A percentile compares a stretch with the other conserved stretches of the same genome.
Conservation (phyloP, 1,284 basidiomycete genomes). For the Xerocomus nothofagi region DNA sequence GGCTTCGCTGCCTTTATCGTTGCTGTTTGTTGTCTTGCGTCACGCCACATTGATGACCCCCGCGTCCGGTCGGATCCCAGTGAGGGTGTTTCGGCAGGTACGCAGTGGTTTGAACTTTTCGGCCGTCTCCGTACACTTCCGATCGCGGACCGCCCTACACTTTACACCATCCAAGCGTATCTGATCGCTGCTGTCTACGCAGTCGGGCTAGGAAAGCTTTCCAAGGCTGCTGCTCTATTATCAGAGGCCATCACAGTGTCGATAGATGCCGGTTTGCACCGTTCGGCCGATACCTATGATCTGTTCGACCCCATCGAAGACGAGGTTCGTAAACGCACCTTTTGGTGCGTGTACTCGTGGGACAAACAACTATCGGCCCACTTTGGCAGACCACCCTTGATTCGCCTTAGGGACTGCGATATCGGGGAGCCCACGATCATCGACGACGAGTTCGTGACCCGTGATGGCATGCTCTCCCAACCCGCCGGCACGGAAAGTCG, state of each 20-base stretch:
- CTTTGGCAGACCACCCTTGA: conserved; percentile 83
- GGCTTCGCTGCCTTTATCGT: conserved; percentile 91
- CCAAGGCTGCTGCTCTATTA: conserved; percentile 79
- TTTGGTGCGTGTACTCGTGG: conserved; percentile 94
- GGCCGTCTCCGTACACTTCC: conserved; percentile 80
- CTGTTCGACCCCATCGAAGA: conserved; percentile 85
- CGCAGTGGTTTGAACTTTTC: conserved; percentile 87
- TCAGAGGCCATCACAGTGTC: conserved; percentile 83
- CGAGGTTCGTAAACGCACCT: conserved; percentile 86
- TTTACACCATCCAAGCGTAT: conserved; percentile 87
- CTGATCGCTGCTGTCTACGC: conserved; percentile 87
- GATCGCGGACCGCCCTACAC: conserved; percentile 82
- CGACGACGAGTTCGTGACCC: conserved; percentile 86
- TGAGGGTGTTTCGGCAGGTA: conserved; percentile 84
- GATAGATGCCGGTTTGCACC: conserved; percentile 84
- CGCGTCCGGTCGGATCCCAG: conserved; percentile 78
- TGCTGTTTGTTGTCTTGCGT: conserved; percentile 84
- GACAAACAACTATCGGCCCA: conserved; percentile 85
- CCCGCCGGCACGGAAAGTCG: conserved; percentile 70
- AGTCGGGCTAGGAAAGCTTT: conserved; percentile 84
- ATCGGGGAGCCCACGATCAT: conserved; percentile 78
- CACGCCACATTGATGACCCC: conserved; percentile 86
- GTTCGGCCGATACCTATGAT: conserved; percentile 85
- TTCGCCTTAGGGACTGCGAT: conserved; percentile 84
- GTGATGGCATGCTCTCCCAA: conserved; percentile 66